Evolutionary conservation across 176 grass and related monocot genomes (phyloP).

Genomic region (Chrysopogon serrulatus): DNA sequence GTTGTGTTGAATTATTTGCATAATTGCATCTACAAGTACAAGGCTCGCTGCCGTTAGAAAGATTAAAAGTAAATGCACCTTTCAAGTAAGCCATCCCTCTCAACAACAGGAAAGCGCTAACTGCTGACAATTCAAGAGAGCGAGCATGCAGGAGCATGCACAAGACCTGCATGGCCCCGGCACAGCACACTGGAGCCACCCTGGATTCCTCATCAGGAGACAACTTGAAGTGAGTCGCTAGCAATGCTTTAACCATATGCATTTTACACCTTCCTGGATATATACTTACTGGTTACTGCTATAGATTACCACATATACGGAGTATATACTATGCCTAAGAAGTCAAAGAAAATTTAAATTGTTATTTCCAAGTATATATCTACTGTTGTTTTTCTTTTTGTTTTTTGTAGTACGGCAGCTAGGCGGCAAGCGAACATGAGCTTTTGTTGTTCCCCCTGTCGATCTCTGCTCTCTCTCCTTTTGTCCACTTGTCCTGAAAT

Average conservation of each 20-base stretch:
- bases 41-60: not conserved
- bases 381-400: not conserved
- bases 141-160: not conserved
- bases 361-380: too few relatives aligned
- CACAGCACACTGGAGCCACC: slow-evolving; percentile 10
- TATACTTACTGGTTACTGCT: too few relatives aligned
- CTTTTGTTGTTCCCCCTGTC: not conserved
- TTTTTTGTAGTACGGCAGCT: not conserved
- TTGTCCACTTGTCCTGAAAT: not conserved
- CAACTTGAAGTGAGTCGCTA: slow-evolving; percentile 6
- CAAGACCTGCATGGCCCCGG: not conserved
- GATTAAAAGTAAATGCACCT: slow-evolving; percentile 15
- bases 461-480: not conserved
- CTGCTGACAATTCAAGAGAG: not conserved
- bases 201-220: slow-evolving; percentile 18
- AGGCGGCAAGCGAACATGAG: not conserved
- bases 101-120: not conserved
- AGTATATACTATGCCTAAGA: too few relatives aligned
- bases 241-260: not conserved
- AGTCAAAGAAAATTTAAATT: too few relatives aligned
- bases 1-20: slow-evolving; percentile 10
- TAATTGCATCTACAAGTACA: slow-evolving; percentile 23
- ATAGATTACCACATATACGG: too few relatives aligned
- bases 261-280: too few relatives aligned
- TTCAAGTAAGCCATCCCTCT: not conserved